phyloP scores from a whole-genome alignment of 371 early-diverging fungal genomes.

The Apophysomyces ossiformis region DNA sequence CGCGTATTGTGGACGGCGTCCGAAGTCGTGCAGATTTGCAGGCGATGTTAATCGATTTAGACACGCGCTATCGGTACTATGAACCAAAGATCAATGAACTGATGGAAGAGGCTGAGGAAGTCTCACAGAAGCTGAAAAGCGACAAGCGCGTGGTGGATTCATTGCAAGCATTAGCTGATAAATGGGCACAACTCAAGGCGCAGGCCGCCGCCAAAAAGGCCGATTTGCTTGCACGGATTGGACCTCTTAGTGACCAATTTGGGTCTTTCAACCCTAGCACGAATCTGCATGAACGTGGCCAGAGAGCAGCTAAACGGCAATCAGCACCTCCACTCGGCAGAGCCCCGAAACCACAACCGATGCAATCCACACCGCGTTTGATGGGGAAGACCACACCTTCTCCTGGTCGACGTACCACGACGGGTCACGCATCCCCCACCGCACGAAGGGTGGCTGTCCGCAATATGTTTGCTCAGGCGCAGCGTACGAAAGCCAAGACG shows the following conservation, averaged over 20 bases:
- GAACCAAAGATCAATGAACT: constrained; percentile 58
- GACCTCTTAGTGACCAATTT: constrained; percentile 34
- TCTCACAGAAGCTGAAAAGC: constrained; percentile 43
- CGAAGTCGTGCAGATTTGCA: constrained; percentile 57
- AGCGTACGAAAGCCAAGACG: constrained; percentile 14
- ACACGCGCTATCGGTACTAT: constrained; percentile 59
- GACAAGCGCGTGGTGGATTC: constrained; percentile 58
- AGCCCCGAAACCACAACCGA: constrained; percentile 31
- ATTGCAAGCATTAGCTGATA: constrained; percentile 41
- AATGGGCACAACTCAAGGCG: constrained; percentile 55
- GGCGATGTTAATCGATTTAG: constrained; percentile 58
- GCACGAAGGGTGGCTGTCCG: constrained; percentile 7
- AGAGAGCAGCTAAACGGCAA: constrained; percentile 25
- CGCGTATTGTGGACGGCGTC: constrained; percentile 35
- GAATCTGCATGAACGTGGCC: constrained; percentile 25
- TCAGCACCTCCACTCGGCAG: constrained; percentile 31
- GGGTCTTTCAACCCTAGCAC: constrained; percentile 20
- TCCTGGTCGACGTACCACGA: constrained; percentile 2
- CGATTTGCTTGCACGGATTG: constrained; percentile 43
- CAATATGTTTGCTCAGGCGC: constrained; percentile 6
- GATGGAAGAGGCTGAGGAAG: constrained; percentile 47
- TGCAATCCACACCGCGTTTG: constrained; percentile 38
- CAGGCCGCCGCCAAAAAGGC: constrained; percentile 53
- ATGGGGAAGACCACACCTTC: constrained; percentile 13
- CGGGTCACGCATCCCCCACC: constrained; percentile 5